Base-by-base conservation (phyloP, 1,139 yeast genomes). In the Saccharomyces hybrid region DNA sequence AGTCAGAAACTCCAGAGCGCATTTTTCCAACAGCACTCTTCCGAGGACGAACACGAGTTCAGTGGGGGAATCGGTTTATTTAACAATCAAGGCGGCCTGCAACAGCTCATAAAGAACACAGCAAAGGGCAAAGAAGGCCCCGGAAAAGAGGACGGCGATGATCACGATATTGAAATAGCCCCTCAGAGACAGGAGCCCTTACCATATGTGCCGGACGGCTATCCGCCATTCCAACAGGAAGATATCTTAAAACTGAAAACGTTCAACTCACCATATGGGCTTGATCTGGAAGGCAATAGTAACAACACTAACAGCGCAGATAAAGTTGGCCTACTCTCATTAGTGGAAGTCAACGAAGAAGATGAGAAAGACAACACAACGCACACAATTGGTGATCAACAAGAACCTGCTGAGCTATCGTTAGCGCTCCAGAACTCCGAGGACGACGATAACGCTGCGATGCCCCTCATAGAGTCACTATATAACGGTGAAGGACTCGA, bases 161-260 rank as follows among this genome's bases (percentile, higher is more conserved):
- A 55, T 31, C 52, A 56, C 13, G 63, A 58, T n/a, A 55, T 55
- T 19, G 66, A 63, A 29, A 58, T 65, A 14, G 70, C 61, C n/a
- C 66, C 71, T n/a, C 55, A 53, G 28, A 55, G 55, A 42, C 54
- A 55, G 34, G 56, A 55, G 5, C 63, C 61, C 13, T 50, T 62
- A 19, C 60, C 61, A 31, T 61, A 65, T 52, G 50, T 60, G 16
- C 70, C 70, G 7, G 62, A 60, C 47, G 72, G 70, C 3, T 60
- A 62, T 31, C 56, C 54, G 13, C 60, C 61, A 9, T 61, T 66
- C 32, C 53, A 56, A 8, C 49, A 54, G 2, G 58, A 55, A 25
- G 69, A 64, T 49, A 49, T 66, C n/a, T 52, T 46, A n/a, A 66
- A 65, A 51, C 54, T 68, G 46, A 59, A 59, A 28, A 59, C 57